Base-by-base conservation (phyloP, 2,329 filamentous ascomycete genomes). In the Didymella exigua region DNA sequence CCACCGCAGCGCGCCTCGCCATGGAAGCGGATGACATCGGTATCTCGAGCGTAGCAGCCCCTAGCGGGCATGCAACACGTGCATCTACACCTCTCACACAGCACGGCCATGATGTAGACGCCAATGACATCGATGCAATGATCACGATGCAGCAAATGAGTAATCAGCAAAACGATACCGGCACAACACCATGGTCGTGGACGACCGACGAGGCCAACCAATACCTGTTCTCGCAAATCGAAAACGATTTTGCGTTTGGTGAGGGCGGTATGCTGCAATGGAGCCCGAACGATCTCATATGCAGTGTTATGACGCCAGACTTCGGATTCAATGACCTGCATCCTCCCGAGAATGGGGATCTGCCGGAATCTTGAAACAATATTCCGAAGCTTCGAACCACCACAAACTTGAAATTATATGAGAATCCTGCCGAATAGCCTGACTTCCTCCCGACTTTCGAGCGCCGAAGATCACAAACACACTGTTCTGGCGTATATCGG, bases 1-100 rank as follows among this genome's bases (percentile, higher is more conserved):
- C 76, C 18, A 81, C 76, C 0, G 78, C 78, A 2, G 71, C 70
- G 9, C 71, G 74, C 14, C 64, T 81, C 18, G 58, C 59, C 2
- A 65, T 68, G 56, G 66, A 70, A 48, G 62, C 63, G 2, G 68
- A 69, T 37, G 67, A 68, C 30, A 61, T 54, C 9, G 65, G 58
- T 1, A 61, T 61, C 13, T 45, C 58, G 1, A 61, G 60, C 26
- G 56, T 53, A 6, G 50, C 58, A 40, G 54, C 38, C 31, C 59
- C 56, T 3, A 58, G 46, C 8, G 52, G 58, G 13, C 53, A 30
- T 23, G 26, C 37, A 48, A 37, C 57, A 42, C 29, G 54, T 24
- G 14, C 50, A 38, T 49, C 58, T 43, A 36, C 45, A 38, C 21
- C 49, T 38, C 14, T 44, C 3, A 26, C 41, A 4, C 46, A 50